These are phyloP conservation scores for Pholiota microspora DNA, from an alignment of 768 basidiomycete species.

Conservation along the genomic window DNA sequence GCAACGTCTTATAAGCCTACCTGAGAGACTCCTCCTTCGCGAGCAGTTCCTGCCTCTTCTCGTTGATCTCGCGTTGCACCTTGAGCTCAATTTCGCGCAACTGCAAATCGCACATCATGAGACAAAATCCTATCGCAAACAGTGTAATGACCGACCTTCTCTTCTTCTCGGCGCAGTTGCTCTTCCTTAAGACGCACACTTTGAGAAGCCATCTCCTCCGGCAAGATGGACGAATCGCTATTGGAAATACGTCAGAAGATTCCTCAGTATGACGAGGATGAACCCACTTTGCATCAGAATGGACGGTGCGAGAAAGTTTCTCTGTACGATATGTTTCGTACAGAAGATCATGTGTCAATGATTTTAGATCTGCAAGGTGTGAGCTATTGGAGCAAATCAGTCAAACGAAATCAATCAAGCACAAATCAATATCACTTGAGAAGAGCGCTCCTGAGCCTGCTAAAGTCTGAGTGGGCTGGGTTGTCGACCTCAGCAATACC, in stretches of 20 bases:
- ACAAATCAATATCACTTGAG: constrained; percentile 59
- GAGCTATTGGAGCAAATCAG: constrained; percentile 50
- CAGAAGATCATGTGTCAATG: constrained; percentile 88
- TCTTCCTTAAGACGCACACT: constrained; percentile 98
- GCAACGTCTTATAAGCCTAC: constrained; percentile 34
- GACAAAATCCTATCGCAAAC: not conserved
- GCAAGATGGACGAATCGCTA: constrained; percentile 87
- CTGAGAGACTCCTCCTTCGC: constrained; percentile 95
- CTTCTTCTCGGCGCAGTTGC: constrained; percentile 94
- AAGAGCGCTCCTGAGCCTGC: constrained; percentile 85
- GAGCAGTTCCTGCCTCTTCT: constrained; percentile 94
- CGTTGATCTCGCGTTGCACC: constrained; percentile 96
- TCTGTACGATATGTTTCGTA: constrained; percentile 98
- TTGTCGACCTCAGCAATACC: constrained; percentile 98
- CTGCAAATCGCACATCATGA: constrained; percentile 32
- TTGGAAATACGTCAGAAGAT: constrained; percentile 22
- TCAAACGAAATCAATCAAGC: not conserved
- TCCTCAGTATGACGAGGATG: constrained; percentile 1
- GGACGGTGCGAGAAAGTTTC: constrained; percentile 90
- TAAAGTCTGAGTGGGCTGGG: constrained; percentile 99
- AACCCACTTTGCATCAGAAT: constrained; percentile 71
- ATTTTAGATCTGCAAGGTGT: constrained; percentile 93
- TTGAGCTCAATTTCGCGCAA: constrained; percentile 97
- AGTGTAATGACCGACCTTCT: constrained; percentile 59
- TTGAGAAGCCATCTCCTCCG: constrained; percentile 96